Evolutionary conservation across 208 protist genomes (phyloP), one percentile per base, ranked within the genome.

Genomic region (Lotmaria passim): DNA sequence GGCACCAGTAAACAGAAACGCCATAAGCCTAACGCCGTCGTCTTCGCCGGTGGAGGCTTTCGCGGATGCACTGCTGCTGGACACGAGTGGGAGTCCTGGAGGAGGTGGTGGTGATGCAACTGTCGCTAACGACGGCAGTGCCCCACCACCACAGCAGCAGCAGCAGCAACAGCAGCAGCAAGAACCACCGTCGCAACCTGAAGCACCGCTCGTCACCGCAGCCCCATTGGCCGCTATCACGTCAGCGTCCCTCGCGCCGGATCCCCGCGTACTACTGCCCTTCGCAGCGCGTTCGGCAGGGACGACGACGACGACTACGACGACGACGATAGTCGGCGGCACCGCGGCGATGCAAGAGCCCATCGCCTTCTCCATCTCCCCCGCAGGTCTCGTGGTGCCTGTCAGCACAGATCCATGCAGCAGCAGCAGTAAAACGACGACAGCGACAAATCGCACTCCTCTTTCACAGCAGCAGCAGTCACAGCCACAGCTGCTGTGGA

Each of bases 31-130:
- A 4, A 47, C 43, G 53, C 63, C 60, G 15, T 69, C 44, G 7
- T 57, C 64, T 14, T 82, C 76, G 6, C 75, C 75, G 3, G 75
- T 85, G 30, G 80, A 85, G 46, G 75, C 80, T 21, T 85, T 85
- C 44, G 80, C 80, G 2, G 80, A 85, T 52, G 80, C 79, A 17
- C 67, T 85, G 55, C 65, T 82, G 23, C 41, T 78, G 31, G 71
- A 81, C 48, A 65, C 17, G 24, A 46, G 50, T 34, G 43, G 63
- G 7, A 14, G 46, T 28, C 19, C 33, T 17, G n/a, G 7, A n/a
- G 38, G 23, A 19, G 38, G 7, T 34, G 56, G 34, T 6, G 21
- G 21, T 30, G 21, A 30, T 15, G 47, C n/a, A n/a, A n/a, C n/a
- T n/a, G n/a, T n/a, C n/a, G n/a, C n/a, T n/a, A n/a, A n/a, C n/a